Evolutionary conservation across 768 basidiomycete genomes (phyloP).

Genomic region (Boletus huronensis): DNA sequence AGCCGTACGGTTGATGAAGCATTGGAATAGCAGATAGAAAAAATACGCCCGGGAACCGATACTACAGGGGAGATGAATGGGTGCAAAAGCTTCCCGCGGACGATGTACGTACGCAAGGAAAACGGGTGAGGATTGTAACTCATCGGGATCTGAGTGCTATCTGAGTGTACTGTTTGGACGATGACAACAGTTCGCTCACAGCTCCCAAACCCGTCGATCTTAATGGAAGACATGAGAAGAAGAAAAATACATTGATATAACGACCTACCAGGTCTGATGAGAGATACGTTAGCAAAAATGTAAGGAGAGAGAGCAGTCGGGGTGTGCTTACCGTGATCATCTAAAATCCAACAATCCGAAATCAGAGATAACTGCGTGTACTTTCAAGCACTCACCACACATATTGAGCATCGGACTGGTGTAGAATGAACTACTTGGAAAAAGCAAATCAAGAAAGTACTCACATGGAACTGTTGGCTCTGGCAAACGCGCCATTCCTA

Average conservation of each 20-base stretch:
- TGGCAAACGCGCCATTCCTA: constrained; percentile 83
- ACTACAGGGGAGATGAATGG: constrained; percentile 33
- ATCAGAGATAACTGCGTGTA: background rate
- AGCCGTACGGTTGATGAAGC: constrained; percentile 71
- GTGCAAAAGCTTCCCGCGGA: background rate
- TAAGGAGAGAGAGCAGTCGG: background rate
- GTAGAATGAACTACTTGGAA: constrained; percentile 1
- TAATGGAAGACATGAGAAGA: background rate
- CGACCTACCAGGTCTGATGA: constrained; percentile 45
- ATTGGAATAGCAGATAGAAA: constrained; percentile 92
- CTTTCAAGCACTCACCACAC: constrained; percentile 51
- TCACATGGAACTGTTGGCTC: constrained; percentile 88
- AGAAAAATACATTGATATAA: background rate
- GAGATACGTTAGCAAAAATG: constrained; percentile 6
- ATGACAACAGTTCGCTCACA: constrained; percentile 44
- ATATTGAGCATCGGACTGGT: constrained; percentile 85
- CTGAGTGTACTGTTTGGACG: background rate
- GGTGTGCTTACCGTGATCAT: constrained; percentile 67
- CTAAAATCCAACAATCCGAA: constrained; percentile 32
- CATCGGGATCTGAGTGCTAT: constrained; percentile 64
- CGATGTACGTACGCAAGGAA: constrained; percentile 61
- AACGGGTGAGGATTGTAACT: constrained; percentile 67
- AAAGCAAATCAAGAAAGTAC: constrained; percentile 22
- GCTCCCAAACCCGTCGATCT: constrained; percentile 84
- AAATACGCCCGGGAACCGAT: constrained; percentile 88